Evolutionary conservation across 257 asterid genomes (phyloP).

Genomic region (Ehretia macrophylla): DNA sequence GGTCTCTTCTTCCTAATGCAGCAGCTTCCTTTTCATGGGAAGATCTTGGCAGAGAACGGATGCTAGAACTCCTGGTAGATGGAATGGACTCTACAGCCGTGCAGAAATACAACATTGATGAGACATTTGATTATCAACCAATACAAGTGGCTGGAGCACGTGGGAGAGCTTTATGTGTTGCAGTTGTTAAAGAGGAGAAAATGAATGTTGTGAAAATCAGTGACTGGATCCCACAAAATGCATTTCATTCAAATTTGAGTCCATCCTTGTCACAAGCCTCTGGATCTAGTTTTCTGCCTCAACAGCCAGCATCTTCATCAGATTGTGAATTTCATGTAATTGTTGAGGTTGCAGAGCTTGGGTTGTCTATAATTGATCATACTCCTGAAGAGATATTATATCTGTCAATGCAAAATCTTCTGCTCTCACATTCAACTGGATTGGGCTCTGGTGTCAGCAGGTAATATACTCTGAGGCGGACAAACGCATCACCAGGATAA

Average conservation of each 20-base stretch:
- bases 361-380: conserved; percentile 90
- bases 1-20: conserved; percentile 71
- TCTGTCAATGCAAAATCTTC: conserved; percentile 70
- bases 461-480: conserved; percentile 38
- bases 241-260: conserved; percentile 32
- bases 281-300: conserved; percentile 43
- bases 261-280: conserved; percentile 42
- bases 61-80: conserved; percentile 69
- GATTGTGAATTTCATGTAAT: conserved; percentile 81
- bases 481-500: neutral
- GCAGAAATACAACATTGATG: conserved; percentile 79
- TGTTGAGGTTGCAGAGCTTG: conserved; percentile 92
- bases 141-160: conserved; percentile 57
- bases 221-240: conserved; percentile 84
- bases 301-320: conserved; percentile 41
- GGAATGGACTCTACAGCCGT: conserved; percentile 64
- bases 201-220: conserved; percentile 76
- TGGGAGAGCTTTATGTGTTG: conserved; percentile 57
- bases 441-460: conserved; percentile 90
- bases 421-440: conserved; percentile 90
- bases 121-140: conserved; percentile 81
- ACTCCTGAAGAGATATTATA: conserved; percentile 98
- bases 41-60: conserved; percentile 77
- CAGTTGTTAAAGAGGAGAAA: conserved; percentile 82
- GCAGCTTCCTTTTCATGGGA: conserved; percentile 90